Evolutionary conservation across 1,284 basidiomycete genomes (phyloP).

Genomic region (Apiotrichum brassicae): DNA sequence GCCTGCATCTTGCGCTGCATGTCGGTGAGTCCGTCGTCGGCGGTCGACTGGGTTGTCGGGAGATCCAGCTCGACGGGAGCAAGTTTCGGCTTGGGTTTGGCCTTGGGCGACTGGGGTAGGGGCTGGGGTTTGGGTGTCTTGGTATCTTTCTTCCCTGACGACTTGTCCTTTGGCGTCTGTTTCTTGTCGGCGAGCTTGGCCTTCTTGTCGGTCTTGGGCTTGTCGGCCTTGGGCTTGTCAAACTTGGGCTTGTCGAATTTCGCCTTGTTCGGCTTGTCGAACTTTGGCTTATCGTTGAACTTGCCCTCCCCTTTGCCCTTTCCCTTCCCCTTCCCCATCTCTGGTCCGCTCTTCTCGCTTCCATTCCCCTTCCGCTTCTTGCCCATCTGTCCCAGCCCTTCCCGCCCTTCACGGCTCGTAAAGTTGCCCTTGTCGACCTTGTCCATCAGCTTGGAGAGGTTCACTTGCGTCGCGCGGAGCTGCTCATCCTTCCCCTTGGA

Average conservation of each 20-base stretch:
- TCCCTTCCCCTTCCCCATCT: constrained; percentile 9
- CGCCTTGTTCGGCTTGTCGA: constrained; percentile 5
- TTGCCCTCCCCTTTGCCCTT: constrained; percentile 1
- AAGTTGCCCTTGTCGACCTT: constrained; percentile 51
- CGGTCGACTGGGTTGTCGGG: constrained; percentile 11
- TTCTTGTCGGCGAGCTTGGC: not conserved
- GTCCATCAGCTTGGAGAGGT: constrained; percentile 70
- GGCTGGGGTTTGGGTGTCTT: not conserved
- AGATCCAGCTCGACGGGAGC: constrained; percentile 27
- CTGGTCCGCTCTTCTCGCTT: not conserved
- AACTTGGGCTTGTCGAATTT: not conserved
- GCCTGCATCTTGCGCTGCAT: constrained; percentile 70
- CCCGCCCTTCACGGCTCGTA: constrained; percentile 20
- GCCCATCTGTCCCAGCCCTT: constrained; percentile 10
- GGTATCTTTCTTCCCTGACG: too few species aligned
- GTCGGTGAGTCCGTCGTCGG: constrained; percentile 54
- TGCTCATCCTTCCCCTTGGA: constrained; percentile 39
- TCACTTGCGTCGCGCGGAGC: constrained; percentile 53
- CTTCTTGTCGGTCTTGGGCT: not conserved
- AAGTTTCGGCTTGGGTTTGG: not conserved
- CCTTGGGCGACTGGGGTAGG: not conserved
- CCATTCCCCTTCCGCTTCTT: constrained; percentile 7
- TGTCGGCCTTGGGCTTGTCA: constrained; percentile 3
- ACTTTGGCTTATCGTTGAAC: constrained; percentile 2
- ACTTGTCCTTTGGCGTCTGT: too few species aligned